Evolutionary conservation across 441 rosid genomes (phyloP), one percentile per base, ranked within the genome.

Genomic region (Lepidium campestre): DNA sequence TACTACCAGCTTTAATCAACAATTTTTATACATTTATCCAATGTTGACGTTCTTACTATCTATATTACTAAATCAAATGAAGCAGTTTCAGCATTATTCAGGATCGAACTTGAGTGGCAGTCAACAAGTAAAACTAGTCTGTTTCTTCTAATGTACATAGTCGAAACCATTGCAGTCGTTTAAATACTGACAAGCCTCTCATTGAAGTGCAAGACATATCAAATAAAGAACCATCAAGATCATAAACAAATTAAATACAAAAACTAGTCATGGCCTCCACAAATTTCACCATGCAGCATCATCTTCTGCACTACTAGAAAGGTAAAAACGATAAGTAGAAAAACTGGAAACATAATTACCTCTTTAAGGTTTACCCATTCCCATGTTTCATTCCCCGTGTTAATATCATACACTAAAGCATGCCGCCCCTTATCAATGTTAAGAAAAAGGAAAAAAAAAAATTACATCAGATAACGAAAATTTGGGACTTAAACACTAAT

Each of bases 301-400:
- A 52, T 42, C 57, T 44, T 70, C 47, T 53, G 47, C 36, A 54
- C 48, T 31, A 34, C 32, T 36, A 13, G 48, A 57, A 64, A 62
- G 19, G 19, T 52, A 13, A 45, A 10, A 47, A 17, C 34, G 22
- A 23, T 7, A 22, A 29, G 15, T 31, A 14, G 27, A 49, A n/a
- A 22, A 66, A 58, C 39, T 49, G 42, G 32, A 47, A 48, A 56
- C 31, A 25, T 15, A 34, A 54, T 74, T 85, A 92, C 99, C 97
- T 92, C 98, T 85, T 92, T 92, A 71, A 92, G 97, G 80, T 95
- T 84, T 73, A 90, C 99, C 99, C 97, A 92, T 75, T 95, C 99
- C 96, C 95, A 92, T 15, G 98, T 87, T 86, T 88, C 98, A 75
- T 83, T 71, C 14, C 77, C 78, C 12, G 98, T 80, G 73, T 81